A percentile compares a stretch with the other conserved stretches of the same genome.
phyloP scores from a whole-genome alignment of 805 yeast genomes.

The Metschnikowia anglica region DNA sequence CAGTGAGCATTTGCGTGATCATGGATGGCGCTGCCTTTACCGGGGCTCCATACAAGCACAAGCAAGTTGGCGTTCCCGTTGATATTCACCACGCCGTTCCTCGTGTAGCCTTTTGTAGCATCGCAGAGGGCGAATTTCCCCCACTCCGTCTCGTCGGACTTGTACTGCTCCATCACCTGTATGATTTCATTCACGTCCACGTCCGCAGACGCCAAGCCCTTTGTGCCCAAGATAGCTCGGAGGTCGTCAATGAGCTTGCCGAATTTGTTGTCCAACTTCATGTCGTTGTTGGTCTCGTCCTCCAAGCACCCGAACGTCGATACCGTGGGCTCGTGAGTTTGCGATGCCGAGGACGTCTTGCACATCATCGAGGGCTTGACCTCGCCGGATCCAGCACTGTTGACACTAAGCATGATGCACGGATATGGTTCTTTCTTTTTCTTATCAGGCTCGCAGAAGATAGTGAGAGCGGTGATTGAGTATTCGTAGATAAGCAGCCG shows the following conservation, averaged over 20 bases:
- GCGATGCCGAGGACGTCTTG: constrained; percentile 10
- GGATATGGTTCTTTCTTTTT: neutral
- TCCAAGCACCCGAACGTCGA: constrained; percentile 21
- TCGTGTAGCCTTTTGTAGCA: constrained; percentile 46
- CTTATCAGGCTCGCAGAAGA: neutral
- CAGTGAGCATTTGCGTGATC: constrained; percentile 80
- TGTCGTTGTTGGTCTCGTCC: constrained; percentile 20
- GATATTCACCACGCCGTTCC: constrained; percentile 75
- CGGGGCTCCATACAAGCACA: constrained; percentile 70
- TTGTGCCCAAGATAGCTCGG: constrained; percentile 29
- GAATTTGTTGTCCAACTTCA: constrained; percentile 19
- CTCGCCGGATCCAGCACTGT: constrained; percentile 10
- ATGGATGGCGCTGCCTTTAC: constrained; percentile 61
- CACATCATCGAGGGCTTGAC: constrained; percentile 11
- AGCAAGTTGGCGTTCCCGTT: constrained; percentile 69
- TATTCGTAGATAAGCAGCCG: constrained; percentile 6
- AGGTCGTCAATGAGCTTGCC: constrained; percentile 30
- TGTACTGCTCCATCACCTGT: constrained; percentile 48
- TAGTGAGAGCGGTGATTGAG: neutral
- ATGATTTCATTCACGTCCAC: constrained; percentile 51
- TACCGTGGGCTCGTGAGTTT: constrained; percentile 8
- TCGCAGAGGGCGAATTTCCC: constrained; percentile 55
- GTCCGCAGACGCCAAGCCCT: constrained; percentile 44
- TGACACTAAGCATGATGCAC: constrained; percentile 6
- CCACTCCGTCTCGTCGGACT: constrained; percentile 56